Conservation (phyloP, 176 grass and related monocot genomes). For the Panicum miliaceum region DNA sequence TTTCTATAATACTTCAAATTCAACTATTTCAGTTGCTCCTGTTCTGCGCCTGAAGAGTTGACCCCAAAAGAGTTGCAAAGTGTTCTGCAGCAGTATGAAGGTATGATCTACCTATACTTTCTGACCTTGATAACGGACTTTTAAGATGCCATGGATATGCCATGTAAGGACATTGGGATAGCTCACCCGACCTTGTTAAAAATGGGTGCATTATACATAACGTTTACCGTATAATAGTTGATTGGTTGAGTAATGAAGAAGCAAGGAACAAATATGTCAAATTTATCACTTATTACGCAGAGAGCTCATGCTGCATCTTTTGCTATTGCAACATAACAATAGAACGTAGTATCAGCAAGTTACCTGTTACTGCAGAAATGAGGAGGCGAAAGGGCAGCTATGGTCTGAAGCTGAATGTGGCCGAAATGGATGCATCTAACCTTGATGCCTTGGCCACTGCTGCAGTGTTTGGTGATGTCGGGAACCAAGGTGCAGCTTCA, state of each 20-base stretch:
- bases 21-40: conserved; percentile 72
- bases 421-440: conserved; percentile 70
- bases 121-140: background rate
- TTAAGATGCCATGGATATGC: background rate
- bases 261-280: background rate
- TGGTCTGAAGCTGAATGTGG: conserved; percentile 62
- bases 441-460: conserved; percentile 72
- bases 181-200: background rate
- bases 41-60: conserved; percentile 78
- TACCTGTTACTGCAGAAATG: conserved; percentile 57
- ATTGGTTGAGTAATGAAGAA: background rate
- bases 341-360: background rate
- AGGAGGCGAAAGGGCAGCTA: conserved; percentile 61
- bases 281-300: background rate
- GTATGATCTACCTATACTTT: conserved; percentile 45
- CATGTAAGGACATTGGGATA: conserved; percentile 3
- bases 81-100: conserved; percentile 92
- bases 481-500: conserved; percentile 61
- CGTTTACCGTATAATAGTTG: background rate
- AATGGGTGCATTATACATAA: background rate
- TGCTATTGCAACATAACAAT: background rate
- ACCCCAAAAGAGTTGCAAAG: conserved; percentile 83
- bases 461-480: conserved; percentile 52
- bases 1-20: conserved; percentile 29
- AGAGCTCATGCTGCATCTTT: background rate